Percentiles rank a stretch among this genome's conserved stretches.
Evolutionary conservation across 2,329 filamentous ascomycete genomes (phyloP).

Genomic region (Calonectria pteridis): DNA sequence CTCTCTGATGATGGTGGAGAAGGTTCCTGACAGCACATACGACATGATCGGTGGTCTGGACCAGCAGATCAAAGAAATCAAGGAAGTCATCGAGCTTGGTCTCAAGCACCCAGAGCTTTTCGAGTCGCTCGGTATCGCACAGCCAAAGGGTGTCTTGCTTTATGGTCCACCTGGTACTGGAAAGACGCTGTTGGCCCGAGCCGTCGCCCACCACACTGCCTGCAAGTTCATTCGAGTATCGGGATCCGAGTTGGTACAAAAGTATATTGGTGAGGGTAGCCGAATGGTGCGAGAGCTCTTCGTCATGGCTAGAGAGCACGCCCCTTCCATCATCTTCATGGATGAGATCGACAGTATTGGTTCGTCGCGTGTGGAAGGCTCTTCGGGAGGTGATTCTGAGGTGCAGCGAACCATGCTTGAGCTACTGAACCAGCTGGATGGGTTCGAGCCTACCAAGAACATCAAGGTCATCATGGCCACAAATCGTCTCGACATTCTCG

Average conservation of each 20-base stretch:
- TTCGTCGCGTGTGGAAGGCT: constrained; percentile 95
- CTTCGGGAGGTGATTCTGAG: constrained; percentile 94
- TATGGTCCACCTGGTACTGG: constrained; percentile 98
- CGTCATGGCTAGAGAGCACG: constrained; percentile 98
- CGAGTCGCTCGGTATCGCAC: constrained; percentile 98
- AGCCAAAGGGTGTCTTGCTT: constrained; percentile 96
- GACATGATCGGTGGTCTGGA: constrained; percentile 99
- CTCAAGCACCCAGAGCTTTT: constrained; percentile 99
- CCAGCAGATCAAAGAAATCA: constrained; percentile 99
- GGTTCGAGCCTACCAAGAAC: constrained; percentile 99
- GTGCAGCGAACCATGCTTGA: constrained; percentile 99
- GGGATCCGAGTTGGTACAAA: constrained; percentile 96
- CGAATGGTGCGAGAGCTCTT: constrained; percentile 99
- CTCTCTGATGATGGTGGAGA: constrained; percentile 99
- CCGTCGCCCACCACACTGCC: constrained; percentile 97
- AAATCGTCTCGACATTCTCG: constrained; percentile 96
- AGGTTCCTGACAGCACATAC: constrained; percentile 99
- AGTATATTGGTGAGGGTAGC: constrained; percentile 98
- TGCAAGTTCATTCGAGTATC: constrained; percentile 99
- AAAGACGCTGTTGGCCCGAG: constrained; percentile 94
- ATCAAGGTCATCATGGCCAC: constrained; percentile 99
- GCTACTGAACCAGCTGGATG: constrained; percentile 96
- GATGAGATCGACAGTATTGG: constrained; percentile 99
- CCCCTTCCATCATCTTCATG: constrained; percentile 99
- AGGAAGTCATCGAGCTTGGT: constrained; percentile 98